Conservation (phyloP, 2,329 filamentous ascomycete genomes). For the Emericellopsis atlantica region DNA sequence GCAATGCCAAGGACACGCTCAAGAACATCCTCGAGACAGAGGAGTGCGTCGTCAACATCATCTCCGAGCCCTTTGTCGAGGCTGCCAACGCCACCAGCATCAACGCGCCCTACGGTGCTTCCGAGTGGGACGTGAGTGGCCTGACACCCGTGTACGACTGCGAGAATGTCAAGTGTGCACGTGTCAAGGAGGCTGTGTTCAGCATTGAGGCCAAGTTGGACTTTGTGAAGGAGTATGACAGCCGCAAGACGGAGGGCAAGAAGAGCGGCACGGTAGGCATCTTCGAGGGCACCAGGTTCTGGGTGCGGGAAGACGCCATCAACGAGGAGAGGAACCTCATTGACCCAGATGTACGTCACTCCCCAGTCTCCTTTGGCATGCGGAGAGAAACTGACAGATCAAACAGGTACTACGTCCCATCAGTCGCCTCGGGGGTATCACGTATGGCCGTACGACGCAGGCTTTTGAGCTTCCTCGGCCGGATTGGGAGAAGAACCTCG, state of each 20-base stretch:
- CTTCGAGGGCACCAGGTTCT: slow-evolving; percentile 76
- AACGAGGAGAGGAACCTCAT: slow-evolving; percentile 65
- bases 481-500: slow-evolving; percentile 38
- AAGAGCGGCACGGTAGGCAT: slow-evolving; percentile 64
- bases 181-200: slow-evolving; percentile 76
- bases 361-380: not conserved
- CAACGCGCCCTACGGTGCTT: slow-evolving; percentile 63
- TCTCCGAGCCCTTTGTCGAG: slow-evolving; percentile 73
- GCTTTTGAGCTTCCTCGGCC: slow-evolving; percentile 59
- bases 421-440: slow-evolving; percentile 72
- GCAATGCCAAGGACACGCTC: slow-evolving; percentile 63
- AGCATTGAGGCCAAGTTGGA: slow-evolving; percentile 71
- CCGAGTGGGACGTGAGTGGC: slow-evolving; percentile 71
- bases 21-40: slow-evolving; percentile 57
- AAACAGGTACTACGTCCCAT: slow-evolving; percentile 58
- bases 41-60: slow-evolving; percentile 81
- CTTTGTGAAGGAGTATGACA: slow-evolving; percentile 66
- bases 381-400: not conserved
- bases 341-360: slow-evolving; percentile 48
- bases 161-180: slow-evolving; percentile 51
- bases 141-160: slow-evolving; percentile 56
- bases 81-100: slow-evolving; percentile 74
- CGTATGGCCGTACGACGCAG: slow-evolving; percentile 61
- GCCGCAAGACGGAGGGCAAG: slow-evolving; percentile 54
- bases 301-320: slow-evolving; percentile 79